Base-by-base conservation (phyloP, 768 basidiomycete genomes). In the Crucibulum laeve region DNA sequence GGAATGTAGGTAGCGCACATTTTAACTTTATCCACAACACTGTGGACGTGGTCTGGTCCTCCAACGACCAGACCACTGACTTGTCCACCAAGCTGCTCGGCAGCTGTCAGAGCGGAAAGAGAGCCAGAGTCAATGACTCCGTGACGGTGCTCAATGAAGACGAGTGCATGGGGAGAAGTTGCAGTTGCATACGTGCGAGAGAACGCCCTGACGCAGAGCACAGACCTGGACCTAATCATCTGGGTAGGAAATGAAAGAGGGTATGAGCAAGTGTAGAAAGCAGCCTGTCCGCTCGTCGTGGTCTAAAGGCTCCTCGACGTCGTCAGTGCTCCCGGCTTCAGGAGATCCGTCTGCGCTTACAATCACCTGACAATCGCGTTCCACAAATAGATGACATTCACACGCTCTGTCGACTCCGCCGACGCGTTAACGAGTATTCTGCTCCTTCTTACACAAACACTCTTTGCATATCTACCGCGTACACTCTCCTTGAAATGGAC, bases 81-180 rank as follows among this genome's bases (percentile, higher is more conserved):
- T 55, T 87, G 71, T 3, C 92, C 92, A 35, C 91, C 91, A 1
- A 98, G 76, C 52, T 84, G 76, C 45, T 79, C 70, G 1, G 94
- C 96, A 33, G 96, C 96, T 1, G 93, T 91, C 50, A 99, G 68
- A 19, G 96, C 95, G 25, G 89, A 93, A 45, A 97, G 73, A 11
- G 89, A 89, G 11, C 81, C 84, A 1, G 91, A 77, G 45, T 93
- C 90, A 49, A 98, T 76, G 45, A 78, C 73, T 26, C 91, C 91
- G 38, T 79, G 72, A 36, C 80, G 77, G 58, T 97, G 92, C 63
- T 97, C 95, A 37, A 97, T 72, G 51, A 90, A 84, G n/a, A 96
- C 83, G 3, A 96, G 79, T 1, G 87, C 82, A 63, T 87, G 84
- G 0, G 80, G 68, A 4, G 78, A 65, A 4, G 74, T 45, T 18